Base-by-base conservation (phyloP, 2,329 filamentous ascomycete genomes). In the Mycosphaerella sp. region DNA sequence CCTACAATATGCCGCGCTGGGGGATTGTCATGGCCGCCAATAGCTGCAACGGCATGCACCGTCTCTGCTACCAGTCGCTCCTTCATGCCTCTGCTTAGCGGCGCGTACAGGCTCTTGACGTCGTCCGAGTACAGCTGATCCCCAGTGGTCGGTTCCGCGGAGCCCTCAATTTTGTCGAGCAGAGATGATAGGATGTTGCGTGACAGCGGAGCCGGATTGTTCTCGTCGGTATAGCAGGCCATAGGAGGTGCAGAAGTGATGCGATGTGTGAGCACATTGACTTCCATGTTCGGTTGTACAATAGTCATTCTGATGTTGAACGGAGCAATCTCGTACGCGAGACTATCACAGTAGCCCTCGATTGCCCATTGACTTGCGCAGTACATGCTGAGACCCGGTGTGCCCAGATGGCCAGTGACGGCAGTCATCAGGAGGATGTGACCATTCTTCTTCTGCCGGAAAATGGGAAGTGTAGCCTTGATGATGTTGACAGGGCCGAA, bases 271-370 rank as follows among this genome's bases (percentile, higher is more conserved):
- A 97, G 78, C 32, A 89, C 84, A 60, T 86, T 84, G 58, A 95
- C 88, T 74, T 97, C 92, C 73, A 95, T 89, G 72, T 90, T 95
- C 26, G 91, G 90, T 75, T 98, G 92, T 43, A 98, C 86, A 62
- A 97, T 91, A 40, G 90, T 96, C 70, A 97, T 82, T 71, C 92
- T 95, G 74, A 97, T 84, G 73, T 96, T 96, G 76, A 97, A 97
- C 0, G 93, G 93, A 0, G 92, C 72, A 59, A 98, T 87, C 72
- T 98, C 93, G 72, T 96, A 98, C 1, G 92, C 91, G 23, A 98
- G 79, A 56, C 89, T 83, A 73, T 97, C 92, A 73, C 91, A 96
- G 70, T 93, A 96, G 14, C 92, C 93, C 73, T 97, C 93, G 36
- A 96, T 80, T 1, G 90, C 93, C 90, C 92, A 96, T 38, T 90